Base-by-base conservation (phyloP, 1,139 yeast genomes). In the Geotrichum histeridarum region DNA sequence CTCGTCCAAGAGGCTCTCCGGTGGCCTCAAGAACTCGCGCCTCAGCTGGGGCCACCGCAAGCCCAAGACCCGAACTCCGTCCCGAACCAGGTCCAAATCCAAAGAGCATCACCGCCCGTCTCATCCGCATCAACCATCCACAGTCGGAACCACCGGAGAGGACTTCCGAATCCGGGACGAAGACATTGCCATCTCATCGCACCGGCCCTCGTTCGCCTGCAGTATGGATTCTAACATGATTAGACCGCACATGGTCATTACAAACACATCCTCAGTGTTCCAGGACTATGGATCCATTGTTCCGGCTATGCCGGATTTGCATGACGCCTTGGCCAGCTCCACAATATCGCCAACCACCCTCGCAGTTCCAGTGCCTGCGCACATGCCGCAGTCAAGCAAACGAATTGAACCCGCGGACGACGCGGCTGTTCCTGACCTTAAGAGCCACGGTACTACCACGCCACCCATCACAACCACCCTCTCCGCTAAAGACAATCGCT, bases 191-290 rank as follows among this genome's bases (percentile, higher is more conserved):
- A 32, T 45, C 12, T 38, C 54, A 1, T 39, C 50, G 37, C 39
- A 45, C n/a, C 41, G 39, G 8, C 33, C 49, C 12, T 45, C 49
- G n/a, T 36, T 4, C 17, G 54, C 54, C 4, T 42, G 36, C 8
- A 38, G 46, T 5, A 32, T 45, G 12, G 38, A 43, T 17, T 50
- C 53, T 11, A 50, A 44, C 39, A 38, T 51, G 54, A 51, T 46
- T 2, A 17, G 46, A 14, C 54, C 54, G 3, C 54, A 51, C 42
- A 11, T 27, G 8, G 15, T 42, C 8, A 17, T 51, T 6, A 51
- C 54, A 9, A 51, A 51, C 46, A 51, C 54, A 2, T 45, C 50
- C n/a, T 51, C 50, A 6, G 54, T 50, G 12, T 51, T 51, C 30
- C 54, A 51, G 7, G 50, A 43, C n/a, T 30, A n/a, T 32, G 32